Evolutionary conservation across 257 asterid species (phyloP), one percentile per base, ranked within the genome.

Genomic region (Capsicum baccatum): DNA sequence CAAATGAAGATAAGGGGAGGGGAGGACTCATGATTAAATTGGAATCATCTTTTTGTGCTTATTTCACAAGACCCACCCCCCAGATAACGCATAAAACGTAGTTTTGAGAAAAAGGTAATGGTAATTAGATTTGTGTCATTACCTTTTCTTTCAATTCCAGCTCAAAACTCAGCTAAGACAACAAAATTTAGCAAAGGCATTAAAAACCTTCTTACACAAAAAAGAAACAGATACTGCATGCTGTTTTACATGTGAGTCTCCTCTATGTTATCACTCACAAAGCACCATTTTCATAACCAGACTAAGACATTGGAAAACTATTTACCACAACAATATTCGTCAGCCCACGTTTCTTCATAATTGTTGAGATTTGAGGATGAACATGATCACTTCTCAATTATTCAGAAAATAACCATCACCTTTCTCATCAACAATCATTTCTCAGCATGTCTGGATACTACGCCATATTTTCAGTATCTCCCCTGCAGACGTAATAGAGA

Each of bases 401-500:
- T 69, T 69, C 54, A 69, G 54, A 39, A 14, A 69, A 16, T 0
- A 39, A 69, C 54, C 76, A 69, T 69, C 78, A 69, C 78, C 78
- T 3, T 69, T 39, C 54, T 39, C 39, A 15, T 39, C 78, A 69
- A 39, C 54, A 69, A 69, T 42, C 79, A 42, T 69, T 69, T 69
- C 79, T 42, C 55, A 69, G 54, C 50, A 39, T n/a, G 33, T 39
- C 79, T 39, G 15, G 79, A 69, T 39, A 15, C 78, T 8, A 19
- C 8, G 4, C 14, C 33, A 68, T 68, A 39, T 42, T 47, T 69
- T 69, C 54, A 69, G 33, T 42, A 42, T 39, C 54, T 69, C 55
- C 2, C 79, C 79, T 69, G 79, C 54, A 42, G 26, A 69, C 3
- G 0, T 42, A 39, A 69, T 33, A 35, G 54, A 16, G 15, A 16